These are phyloP conservation scores for Neofusicoccum parvum DNA, from an alignment of 2,329 filamentous ascomycete species.

Conservation along the genomic window DNA sequence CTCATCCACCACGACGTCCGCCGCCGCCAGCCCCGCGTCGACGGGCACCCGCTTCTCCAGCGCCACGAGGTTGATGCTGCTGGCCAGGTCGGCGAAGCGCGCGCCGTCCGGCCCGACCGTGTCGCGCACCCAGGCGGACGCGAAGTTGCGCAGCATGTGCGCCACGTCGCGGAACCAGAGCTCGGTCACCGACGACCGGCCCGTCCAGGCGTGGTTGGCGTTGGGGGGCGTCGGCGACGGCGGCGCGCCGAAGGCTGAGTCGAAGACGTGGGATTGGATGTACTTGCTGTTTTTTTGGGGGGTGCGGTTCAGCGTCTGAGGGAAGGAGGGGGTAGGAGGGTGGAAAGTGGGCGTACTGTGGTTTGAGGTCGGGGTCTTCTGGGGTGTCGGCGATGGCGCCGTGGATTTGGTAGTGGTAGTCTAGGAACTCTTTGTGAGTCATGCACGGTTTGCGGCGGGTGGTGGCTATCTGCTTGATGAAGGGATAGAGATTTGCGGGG, in stretches of 20 bases:
- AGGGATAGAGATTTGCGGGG: background rate
- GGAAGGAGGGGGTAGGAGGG: background rate
- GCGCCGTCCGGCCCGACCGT: too few species aligned
- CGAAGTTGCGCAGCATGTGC: background rate
- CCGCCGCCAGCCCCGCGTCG: background rate
- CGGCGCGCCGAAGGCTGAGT: background rate
- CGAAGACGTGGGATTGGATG: background rate
- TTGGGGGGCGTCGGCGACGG: background rate
- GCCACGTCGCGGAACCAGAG: background rate
- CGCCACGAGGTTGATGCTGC: too few species aligned
- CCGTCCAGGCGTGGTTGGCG: background rate
- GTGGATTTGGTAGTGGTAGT: background rate
- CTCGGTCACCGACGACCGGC: background rate
- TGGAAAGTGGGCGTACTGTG: background rate
- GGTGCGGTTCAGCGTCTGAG: background rate
- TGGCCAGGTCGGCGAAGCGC: too few species aligned
- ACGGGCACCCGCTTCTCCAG: too few species aligned
- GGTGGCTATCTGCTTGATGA: slow-evolving; percentile 1
- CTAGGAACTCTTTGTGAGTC: background rate
- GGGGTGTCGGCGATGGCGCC: background rate
- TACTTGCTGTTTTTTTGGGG: background rate
- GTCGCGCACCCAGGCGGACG: background rate
- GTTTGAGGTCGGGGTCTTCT: background rate
- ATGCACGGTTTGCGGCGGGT: background rate
- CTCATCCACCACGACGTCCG: background rate